phyloP scores from a whole-genome alignment of 257 asterid genomes.

The Forsythia viridissima region DNA sequence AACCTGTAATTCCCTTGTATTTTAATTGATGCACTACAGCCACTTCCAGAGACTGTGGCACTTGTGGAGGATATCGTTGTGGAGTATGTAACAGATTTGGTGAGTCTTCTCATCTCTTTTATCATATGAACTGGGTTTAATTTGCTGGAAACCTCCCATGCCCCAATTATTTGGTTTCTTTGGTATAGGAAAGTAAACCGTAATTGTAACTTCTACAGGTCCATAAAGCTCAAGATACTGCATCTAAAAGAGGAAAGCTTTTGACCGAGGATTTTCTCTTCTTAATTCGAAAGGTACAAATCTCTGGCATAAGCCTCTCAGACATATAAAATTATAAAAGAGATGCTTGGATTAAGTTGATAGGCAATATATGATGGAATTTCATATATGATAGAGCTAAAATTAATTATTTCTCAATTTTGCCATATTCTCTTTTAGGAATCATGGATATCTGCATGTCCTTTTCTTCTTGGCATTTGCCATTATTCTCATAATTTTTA shows the following conservation, averaged over 20 bases:
- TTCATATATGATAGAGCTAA: neutral
- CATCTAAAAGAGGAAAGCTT: constrained; percentile 54
- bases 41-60: constrained; percentile 87
- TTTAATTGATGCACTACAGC: constrained; percentile 48
- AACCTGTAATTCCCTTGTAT: constrained; percentile 4
- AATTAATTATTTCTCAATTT: neutral
- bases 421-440: neutral
- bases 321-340: neutral
- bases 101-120: constrained; percentile 28
- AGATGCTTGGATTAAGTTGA: neutral
- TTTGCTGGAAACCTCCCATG: neutral
- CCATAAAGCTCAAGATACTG: constrained; percentile 50
- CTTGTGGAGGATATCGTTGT: constrained; percentile 93
- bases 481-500: neutral
- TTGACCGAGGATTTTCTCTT: constrained; percentile 52
- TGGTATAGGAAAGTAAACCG: neutral
- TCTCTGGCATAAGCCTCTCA: neutral
- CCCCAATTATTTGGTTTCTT: neutral
- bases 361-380: neutral
- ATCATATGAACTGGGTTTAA: neutral
- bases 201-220: constrained; percentile 27
- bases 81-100: constrained; percentile 93
- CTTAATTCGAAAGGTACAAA: constrained; percentile 42
- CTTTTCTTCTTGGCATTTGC: neutral
- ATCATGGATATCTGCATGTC: neutral